Base-by-base conservation (phyloP, 495 filamentous ascomycete species). In the Melanomma pulvis-pyrius region DNA sequence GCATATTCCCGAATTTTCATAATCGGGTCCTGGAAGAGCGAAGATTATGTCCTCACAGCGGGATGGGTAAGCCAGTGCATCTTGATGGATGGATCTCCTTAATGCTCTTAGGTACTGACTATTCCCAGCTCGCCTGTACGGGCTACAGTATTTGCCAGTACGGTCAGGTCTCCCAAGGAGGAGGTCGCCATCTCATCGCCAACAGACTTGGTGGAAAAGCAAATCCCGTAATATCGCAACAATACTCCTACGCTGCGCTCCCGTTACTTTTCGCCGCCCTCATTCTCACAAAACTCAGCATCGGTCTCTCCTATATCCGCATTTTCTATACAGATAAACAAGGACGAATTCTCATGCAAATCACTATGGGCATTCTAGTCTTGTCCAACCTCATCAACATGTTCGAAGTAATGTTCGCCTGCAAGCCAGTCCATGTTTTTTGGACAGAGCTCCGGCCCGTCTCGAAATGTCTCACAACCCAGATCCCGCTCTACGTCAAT, bases 301-400 rank as follows among this genome's bases (percentile, higher is more conserved):
- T 63, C 60, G 54, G 60, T 19, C 49, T 63, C 50, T 41, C 36
- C 12, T 56, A 55, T 34, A 15, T 55, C 32, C 60, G 51, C 7
- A 63, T 63, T 30, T 63, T 63, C 49, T 56, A 55, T 30, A 1
- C 25, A 11, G 46, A 61, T 26, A 51, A 39, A 2, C 49, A 19
- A 50, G 47, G 49, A 7, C 49, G 60, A 8, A 26, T 15, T 3
- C 49, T 63, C 1, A 55, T 56, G 19, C 51, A 52, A 6, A 36
- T 21, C 11, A 22, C 29, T 15, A 41, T 65, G 19, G 62, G 28
- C 2, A 15, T 50, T 21, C 52, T 59, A 1, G 22, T 39, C 12
- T 12, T 59, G 1, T 22, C 25, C 41, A 46, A 49, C 22, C 12
- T 65, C 28, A 13, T 54, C 7, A 59, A 59, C 62, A n/a, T 46